These are phyloP conservation scores for Cladorrhinum sp. DNA, from an alignment of 2,329 filamentous ascomycete genomes.

Conservation along the genomic window DNA sequence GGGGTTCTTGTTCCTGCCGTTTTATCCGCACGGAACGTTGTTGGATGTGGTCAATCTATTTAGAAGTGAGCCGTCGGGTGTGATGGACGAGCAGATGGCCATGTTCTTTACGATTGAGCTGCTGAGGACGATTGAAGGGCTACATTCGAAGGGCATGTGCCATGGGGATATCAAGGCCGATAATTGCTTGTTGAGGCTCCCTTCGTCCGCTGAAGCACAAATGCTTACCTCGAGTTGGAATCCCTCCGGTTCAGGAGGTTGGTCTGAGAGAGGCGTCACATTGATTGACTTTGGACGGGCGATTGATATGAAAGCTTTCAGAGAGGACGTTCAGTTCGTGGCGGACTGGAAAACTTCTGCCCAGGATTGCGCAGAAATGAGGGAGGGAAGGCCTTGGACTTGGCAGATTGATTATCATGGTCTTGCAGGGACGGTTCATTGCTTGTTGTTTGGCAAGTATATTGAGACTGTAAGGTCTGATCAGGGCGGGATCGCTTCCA, in stretches of 20 bases:
- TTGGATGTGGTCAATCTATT: slow-evolving; percentile 93
- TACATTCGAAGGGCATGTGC: slow-evolving; percentile 75
- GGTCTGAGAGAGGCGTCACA: slow-evolving; percentile 74
- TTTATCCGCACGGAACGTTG: slow-evolving; percentile 82
- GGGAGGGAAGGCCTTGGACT: slow-evolving; percentile 91
- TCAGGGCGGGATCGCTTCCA: slow-evolving; percentile 52
- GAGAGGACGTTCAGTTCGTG: slow-evolving; percentile 75
- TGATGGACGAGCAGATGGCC: slow-evolving; percentile 84
- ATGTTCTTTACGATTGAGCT: slow-evolving; percentile 97
- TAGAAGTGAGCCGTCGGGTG: slow-evolving; percentile 65
- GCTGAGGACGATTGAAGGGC: slow-evolving; percentile 80
- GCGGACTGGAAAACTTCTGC: slow-evolving; percentile 90
- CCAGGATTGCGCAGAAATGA: slow-evolving; percentile 92
- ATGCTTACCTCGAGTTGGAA: slow-evolving; percentile 50
- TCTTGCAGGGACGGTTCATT: slow-evolving; percentile 82
- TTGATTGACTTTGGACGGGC: slow-evolving; percentile 94
- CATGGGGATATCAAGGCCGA: slow-evolving; percentile 96
- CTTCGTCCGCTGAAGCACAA: background rate
- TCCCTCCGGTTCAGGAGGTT: slow-evolving; percentile 71
- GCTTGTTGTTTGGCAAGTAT: slow-evolving; percentile 89
- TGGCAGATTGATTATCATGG: slow-evolving; percentile 98
- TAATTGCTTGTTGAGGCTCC: slow-evolving; percentile 85
- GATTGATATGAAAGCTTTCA: slow-evolving; percentile 89
- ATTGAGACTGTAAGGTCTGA: slow-evolving; percentile 71
- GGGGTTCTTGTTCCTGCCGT: slow-evolving; percentile 84